Evolutionary conservation across 2,329 filamentous ascomycete genomes (phyloP).

Genomic region (Pseudogymnoascus sp.): DNA sequence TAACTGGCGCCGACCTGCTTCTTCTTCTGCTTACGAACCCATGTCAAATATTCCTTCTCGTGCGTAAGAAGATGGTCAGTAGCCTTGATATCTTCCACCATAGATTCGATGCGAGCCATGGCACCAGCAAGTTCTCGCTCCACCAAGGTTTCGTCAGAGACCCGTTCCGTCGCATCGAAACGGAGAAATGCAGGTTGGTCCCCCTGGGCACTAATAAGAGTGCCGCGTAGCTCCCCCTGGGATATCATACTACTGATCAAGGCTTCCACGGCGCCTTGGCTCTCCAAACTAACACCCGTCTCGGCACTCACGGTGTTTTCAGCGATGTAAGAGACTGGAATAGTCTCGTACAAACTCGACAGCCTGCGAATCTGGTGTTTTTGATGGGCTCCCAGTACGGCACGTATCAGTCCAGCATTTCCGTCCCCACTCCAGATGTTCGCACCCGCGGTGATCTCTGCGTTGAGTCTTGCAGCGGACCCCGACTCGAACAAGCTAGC

Average conservation of each 20-base stretch:
- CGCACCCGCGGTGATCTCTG: constrained; percentile 52
- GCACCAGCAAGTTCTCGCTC: constrained; percentile 36
- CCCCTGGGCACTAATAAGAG: constrained; percentile 35
- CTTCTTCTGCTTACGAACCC: constrained; percentile 34
- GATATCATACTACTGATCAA: constrained; percentile 49
- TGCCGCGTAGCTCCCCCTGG: constrained; percentile 43
- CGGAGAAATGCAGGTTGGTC: constrained; percentile 40
- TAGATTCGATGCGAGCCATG: constrained; percentile 34
- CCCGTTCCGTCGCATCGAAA: constrained; percentile 37
- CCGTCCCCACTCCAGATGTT: constrained; percentile 60
- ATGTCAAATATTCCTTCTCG: constrained; percentile 48
- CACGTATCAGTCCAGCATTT: constrained; percentile 61
- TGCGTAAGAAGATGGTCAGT: constrained; percentile 45
- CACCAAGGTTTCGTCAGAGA: constrained; percentile 43
- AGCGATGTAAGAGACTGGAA: constrained; percentile 46
- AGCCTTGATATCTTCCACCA: constrained; percentile 41
- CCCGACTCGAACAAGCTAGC: constrained; percentile 58
- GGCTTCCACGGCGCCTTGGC: constrained; percentile 35
- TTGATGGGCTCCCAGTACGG: constrained; percentile 63
- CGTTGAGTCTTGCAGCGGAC: constrained; percentile 49
- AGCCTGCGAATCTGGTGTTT: constrained; percentile 68
- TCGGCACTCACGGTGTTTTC: constrained; percentile 44
- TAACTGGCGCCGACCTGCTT: constrained; percentile 38
- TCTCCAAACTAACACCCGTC: constrained; percentile 37
- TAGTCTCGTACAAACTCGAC: constrained; percentile 58